Percentiles rank a stretch among this genome's conserved stretches.
These are phyloP conservation scores for Trichoderma atroviride DNA, from an alignment of 2,329 filamentous ascomycete species.

Conservation along the genomic window DNA sequence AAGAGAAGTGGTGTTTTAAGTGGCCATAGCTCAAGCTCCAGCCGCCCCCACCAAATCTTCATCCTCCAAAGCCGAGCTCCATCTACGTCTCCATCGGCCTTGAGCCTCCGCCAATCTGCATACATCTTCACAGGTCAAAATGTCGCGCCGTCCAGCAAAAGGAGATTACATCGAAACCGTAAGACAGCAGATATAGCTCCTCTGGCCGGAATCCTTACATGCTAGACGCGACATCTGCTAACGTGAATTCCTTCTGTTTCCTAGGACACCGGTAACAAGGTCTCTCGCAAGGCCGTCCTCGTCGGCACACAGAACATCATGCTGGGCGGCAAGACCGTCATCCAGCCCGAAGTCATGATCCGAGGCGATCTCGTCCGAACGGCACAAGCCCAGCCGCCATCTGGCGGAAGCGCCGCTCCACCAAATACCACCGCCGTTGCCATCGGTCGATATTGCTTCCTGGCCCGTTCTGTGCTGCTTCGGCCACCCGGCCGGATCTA, in stretches of 20 bases:
- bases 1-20: not conserved
- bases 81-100: not conserved
- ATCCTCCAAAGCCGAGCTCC: not conserved
- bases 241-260: not conserved
- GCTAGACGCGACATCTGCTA: conserved; percentile 16
- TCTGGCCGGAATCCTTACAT: not conserved
- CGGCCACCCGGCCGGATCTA: conserved; percentile 82
- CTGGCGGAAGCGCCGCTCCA: conserved; percentile 42
- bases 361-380: conserved; percentile 80
- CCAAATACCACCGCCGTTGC: conserved; percentile 70
- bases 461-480: conserved; percentile 76
- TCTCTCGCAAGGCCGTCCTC: conserved; percentile 86
- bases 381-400: conserved; percentile 46
- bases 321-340: conserved; percentile 92
- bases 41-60: conserved; percentile 1
- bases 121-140: conserved; percentile 41
- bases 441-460: conserved; percentile 89
- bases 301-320: conserved; percentile 98
- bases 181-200: conserved; percentile 31
- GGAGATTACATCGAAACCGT: conserved; percentile 98
- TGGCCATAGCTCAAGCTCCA: conserved; percentile 23
- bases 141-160: conserved; percentile 78
- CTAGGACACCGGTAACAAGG: conserved; percentile 97
- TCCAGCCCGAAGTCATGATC: conserved; percentile 92
- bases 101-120: not conserved